Evolutionary conservation across 2,329 filamentous ascomycete genomes (phyloP), one percentile per base, ranked within the genome.

Genomic region (Amauroascus verrucosus): DNA sequence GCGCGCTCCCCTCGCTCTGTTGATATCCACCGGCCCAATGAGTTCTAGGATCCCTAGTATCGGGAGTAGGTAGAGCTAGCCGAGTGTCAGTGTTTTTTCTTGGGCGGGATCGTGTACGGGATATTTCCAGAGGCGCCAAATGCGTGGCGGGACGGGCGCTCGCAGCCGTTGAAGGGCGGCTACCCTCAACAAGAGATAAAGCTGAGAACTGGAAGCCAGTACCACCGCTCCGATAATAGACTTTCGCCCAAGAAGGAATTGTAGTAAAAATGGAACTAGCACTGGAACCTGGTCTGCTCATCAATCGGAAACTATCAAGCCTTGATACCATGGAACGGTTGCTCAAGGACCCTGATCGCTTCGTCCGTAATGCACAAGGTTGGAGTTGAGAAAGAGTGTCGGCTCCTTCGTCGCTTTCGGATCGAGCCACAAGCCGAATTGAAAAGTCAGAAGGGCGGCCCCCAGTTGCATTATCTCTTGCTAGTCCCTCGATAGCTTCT

Each of bases 171-270:
- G 65, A 59, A 24, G 67, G 64, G 7, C 64, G 63, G 54, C 61
- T 64, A 33, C 50, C 58, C 35, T 70, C 67, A 6, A 65, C 60
- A 11, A 68, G 59, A 18, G 67, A 71, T 46, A 85, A 66, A 54
- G 66, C 61, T 4, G 68, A 62, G 50, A 64, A 62, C 26, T 57
- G 59, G 70, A 80, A 45, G 70, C 76, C 56, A 74, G 76, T 65
- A 79, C 82, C 48, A 48, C 83, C 82, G 51, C 80, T 82, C 33
- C 81, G 80, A 65, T 89, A 89, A 67, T 88, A 89, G 14, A 87
- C 70, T 59, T 76, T 81, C 38, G 68, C 70, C 66, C 76, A 78
- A 6, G 71, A 66, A 1, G 76, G 75, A 41, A 75, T 66, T 35
- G 64, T 66, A n/a, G 67, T 67, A 48, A 72, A 60, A 26, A 73